Evolutionary conservation across 139 green algal genomes (phyloP), one percentile per base, ranked within the genome.

Genomic region (Micromonas pusilla): DNA sequence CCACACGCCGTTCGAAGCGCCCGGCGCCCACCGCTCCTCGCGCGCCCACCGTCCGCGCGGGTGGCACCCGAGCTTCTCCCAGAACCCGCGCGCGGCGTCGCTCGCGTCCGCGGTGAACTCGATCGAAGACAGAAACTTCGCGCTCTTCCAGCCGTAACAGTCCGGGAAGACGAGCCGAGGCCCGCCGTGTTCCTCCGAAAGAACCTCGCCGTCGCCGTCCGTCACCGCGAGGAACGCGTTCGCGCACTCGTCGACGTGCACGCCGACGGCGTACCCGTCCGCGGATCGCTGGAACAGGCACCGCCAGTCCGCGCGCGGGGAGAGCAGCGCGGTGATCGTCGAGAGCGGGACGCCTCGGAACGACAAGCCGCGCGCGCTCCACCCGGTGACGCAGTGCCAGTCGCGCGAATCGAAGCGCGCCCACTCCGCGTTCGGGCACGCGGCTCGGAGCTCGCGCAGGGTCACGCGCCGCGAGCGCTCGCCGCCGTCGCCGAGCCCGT

Each of bases 1-100:
- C 65, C 65, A 72, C 32, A 72, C 65, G 65, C 26, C 26, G 26
- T 25, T 4, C 28, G 65, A 38, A 3, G 26, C 38, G 3, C 30
- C 65, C n/a, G 26, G 32, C 60, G 60, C 60, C 65, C 65, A 72
- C 21, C 65, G 65, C 13, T 72, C 28, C 32, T 72, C 65, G 4
- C 19, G 3, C 65, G 65, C 65, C 65, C 65, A 72, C 13, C 65
- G 26, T 16, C 65, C 65, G 4, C 65, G 65, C 32, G 26, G 65
- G 33, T 72, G 65, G 33, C 65, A 72, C 28, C 65, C 65, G 26
- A 72, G 33, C 65, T 72, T 72, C 30, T 72, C 65, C 65, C 65
- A 72, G 33, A 72, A 72, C 33, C 65, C 62, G 9, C 25, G 6
- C 26, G 9, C 20, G 5, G 25, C 62, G 5, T 28, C 65, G 4